These are phyloP conservation scores for Cicer pinnatifidum DNA, from an alignment of 306 rosid species.

Conservation along the genomic window DNA sequence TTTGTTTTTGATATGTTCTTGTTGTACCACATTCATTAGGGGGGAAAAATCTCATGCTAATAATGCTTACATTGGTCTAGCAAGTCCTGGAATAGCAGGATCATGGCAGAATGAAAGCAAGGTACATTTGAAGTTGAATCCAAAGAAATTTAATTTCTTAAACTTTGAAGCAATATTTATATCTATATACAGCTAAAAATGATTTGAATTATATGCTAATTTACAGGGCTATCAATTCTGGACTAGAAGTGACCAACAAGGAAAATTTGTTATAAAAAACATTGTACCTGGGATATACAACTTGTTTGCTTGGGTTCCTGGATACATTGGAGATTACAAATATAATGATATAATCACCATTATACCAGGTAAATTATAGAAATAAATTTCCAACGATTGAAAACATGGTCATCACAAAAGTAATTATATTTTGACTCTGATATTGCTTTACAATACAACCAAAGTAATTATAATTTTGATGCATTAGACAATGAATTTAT, in stretches of 20 bases:
- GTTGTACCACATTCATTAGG: constrained; percentile 39
- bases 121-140: constrained; percentile 45
- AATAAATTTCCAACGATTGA: neutral
- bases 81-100: constrained; percentile 67
- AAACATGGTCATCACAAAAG: neutral
- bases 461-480: no score
- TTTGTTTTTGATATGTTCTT: neutral
- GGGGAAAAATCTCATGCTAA: constrained; percentile 22
- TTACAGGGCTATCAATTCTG: constrained; percentile 89
- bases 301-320: constrained; percentile 81
- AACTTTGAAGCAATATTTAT: constrained; percentile 5
- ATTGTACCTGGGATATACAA: constrained; percentile 68
- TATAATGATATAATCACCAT: constrained; percentile 52
- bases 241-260: constrained; percentile 59
- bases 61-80: constrained; percentile 71
- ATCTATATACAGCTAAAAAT: neutral
- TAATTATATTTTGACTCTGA: no score
- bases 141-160: neutral
- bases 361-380: constrained; percentile 48
- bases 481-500: no score
- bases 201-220: neutral
- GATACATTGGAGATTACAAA: constrained; percentile 74
- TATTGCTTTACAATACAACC: no score
- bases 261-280: constrained; percentile 59
- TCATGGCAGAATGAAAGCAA: constrained; percentile 86